A percentile compares a stretch with the other conserved stretches of the same genome.
Conservation (phyloP, 2,329 filamentous ascomycete genomes). For the Metarhizium guizhouense region DNA sequence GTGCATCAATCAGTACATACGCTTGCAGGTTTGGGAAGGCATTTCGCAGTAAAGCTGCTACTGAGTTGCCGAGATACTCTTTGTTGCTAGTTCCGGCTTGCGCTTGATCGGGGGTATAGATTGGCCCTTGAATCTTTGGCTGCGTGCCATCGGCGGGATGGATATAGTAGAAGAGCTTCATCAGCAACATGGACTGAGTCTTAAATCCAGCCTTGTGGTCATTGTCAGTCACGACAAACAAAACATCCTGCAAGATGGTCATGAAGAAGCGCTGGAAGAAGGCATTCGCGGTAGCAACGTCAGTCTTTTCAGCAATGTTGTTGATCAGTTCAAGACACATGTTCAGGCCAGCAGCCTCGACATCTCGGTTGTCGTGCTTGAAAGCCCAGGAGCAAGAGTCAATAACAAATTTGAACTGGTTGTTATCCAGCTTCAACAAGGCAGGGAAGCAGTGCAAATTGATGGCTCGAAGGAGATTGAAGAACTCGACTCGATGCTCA, state of each 20-base stretch:
- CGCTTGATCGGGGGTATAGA: slow-evolving; percentile 80
- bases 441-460: slow-evolving; percentile 96
- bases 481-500: slow-evolving; percentile 98
- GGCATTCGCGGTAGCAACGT: slow-evolving; percentile 74
- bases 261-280: slow-evolving; percentile 99
- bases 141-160: slow-evolving; percentile 57
- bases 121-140: slow-evolving; percentile 85
- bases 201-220: slow-evolving; percentile 99
- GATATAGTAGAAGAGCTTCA: slow-evolving; percentile 96
- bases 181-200: slow-evolving; percentile 86
- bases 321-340: slow-evolving; percentile 98
- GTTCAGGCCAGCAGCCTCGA: slow-evolving; percentile 89
- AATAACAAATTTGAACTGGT: slow-evolving; percentile 98
- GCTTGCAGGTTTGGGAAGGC: slow-evolving; percentile 89
- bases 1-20: slow-evolving; percentile 42
- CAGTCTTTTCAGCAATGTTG: slow-evolving; percentile 92
- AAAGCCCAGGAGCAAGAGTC: slow-evolving; percentile 99
- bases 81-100: slow-evolving; percentile 76
- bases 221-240: slow-evolving; percentile 94
- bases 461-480: slow-evolving; percentile 91
- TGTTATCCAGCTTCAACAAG: slow-evolving; percentile 84
- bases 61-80: slow-evolving; percentile 84
- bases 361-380: slow-evolving; percentile 98
- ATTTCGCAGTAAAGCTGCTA: slow-evolving; percentile 73
- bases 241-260: slow-evolving; percentile 90